Conservation (phyloP, 768 basidiomycete genomes). For the Phanerochaete carnosa region DNA sequence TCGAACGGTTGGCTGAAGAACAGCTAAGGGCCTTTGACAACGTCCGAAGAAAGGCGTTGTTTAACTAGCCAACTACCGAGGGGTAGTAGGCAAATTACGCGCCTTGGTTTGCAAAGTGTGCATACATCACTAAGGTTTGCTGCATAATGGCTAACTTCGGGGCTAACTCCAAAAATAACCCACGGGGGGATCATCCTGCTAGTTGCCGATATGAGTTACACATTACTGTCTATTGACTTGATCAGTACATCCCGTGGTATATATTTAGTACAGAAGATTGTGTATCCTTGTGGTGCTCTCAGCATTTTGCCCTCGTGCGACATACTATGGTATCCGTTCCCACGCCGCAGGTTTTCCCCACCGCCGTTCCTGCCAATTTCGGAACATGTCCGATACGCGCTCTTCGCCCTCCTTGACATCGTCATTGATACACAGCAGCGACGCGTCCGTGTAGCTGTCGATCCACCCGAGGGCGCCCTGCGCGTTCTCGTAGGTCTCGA, state of each 20-base stretch:
- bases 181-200: too few species aligned
- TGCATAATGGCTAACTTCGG: too few species aligned
- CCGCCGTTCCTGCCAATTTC: slow-evolving; percentile 7
- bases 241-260: neutral
- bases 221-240: neutral
- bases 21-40: too few species aligned
- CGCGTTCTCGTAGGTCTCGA: slow-evolving; percentile 11
- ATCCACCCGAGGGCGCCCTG: slow-evolving; percentile 13
- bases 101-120: too few species aligned
- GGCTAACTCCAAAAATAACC: too few species aligned
- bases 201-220: too few species aligned
- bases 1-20: too few species aligned
- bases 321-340: neutral
- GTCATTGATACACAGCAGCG: slow-evolving; percentile 16
- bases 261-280: neutral
- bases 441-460: slow-evolving; percentile 9
- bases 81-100: too few species aligned
- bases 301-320: neutral
- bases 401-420: slow-evolving; percentile 10
- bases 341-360: slow-evolving; percentile 6
- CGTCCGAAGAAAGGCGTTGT: too few species aligned
- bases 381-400: slow-evolving; percentile 7
- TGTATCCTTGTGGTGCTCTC: too few species aligned
- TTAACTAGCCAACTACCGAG: too few species aligned
- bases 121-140: too few species aligned